Evolutionary conservation across 371 early-diverging fungal species (phyloP).

Genomic region (Syncephalastrum racemosum): DNA sequence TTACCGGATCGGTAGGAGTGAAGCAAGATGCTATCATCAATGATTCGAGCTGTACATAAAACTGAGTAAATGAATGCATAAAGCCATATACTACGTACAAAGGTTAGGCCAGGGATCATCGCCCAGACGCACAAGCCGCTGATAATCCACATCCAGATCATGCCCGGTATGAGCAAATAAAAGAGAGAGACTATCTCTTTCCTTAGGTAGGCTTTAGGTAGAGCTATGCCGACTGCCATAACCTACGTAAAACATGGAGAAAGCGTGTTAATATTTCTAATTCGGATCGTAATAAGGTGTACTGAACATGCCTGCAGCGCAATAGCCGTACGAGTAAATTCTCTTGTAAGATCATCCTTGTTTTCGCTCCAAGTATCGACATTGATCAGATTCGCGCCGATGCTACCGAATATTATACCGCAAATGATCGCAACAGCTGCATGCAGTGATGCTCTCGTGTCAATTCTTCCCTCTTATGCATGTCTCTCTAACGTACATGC

Average conservation of each 20-base stretch:
- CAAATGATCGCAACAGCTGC: slow-evolving; percentile 76
- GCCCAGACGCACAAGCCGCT: slow-evolving; percentile 37
- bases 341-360: slow-evolving; percentile 49
- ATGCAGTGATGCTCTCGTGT: slow-evolving; percentile 2
- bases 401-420: slow-evolving; percentile 86
- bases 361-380: slow-evolving; percentile 39
- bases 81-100: slow-evolving; percentile 20
- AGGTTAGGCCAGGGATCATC: slow-evolving; percentile 33
- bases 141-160: slow-evolving; percentile 66
- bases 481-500: slow-evolving; percentile 54
- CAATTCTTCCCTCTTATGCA: neutral
- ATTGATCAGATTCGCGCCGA: slow-evolving; percentile 48
- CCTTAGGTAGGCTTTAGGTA: slow-evolving; percentile 56
- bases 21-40: slow-evolving; percentile 49
- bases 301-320: slow-evolving; percentile 61
- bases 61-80: neutral
- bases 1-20: slow-evolving; percentile 52
- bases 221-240: slow-evolving; percentile 78
- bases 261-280: neutral
- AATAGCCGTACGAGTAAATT: slow-evolving; percentile 76
- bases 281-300: neutral
- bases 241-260: slow-evolving; percentile 37
- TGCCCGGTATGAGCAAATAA: slow-evolving; percentile 76
- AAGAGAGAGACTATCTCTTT: slow-evolving; percentile 58
- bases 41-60: slow-evolving; percentile 32